Conservation (phyloP, 73 alveolate genomes). For the Paraurostyla sp. region DNA sequence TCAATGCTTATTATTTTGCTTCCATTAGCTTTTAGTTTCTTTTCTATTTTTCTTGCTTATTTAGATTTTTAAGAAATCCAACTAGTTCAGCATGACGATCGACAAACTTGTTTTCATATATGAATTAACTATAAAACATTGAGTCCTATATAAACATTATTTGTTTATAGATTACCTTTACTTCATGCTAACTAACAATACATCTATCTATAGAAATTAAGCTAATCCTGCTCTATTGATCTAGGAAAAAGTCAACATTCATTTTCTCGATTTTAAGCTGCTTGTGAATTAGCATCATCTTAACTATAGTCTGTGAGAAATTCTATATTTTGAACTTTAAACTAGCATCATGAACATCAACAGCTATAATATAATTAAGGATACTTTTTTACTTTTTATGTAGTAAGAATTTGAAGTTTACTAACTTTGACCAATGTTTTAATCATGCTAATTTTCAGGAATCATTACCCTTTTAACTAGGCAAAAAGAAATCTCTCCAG, state of each 20-base stretch:
- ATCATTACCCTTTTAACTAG: background rate
- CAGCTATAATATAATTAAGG: background rate
- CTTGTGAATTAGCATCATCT: background rate
- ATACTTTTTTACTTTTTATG: constrained; percentile 1
- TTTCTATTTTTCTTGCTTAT: constrained; percentile 12
- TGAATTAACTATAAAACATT: background rate
- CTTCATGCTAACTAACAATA: background rate
- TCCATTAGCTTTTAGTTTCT: constrained; percentile 4
- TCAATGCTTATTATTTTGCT: background rate
- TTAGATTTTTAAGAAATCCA: background rate
- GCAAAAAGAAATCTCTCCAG: constrained; percentile 4
- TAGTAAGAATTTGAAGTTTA: background rate
- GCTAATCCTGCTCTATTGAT: background rate
- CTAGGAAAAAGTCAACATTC: constrained; percentile 33
- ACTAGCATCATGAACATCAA: constrained; percentile 1
- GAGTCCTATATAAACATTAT: no score
- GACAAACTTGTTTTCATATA: constrained; percentile 3
- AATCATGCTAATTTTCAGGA: background rate
- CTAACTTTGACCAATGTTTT: background rate
- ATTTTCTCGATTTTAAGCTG: constrained; percentile 12
- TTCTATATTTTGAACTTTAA: background rate
- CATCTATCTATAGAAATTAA: constrained; percentile 49
- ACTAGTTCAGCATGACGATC: background rate
- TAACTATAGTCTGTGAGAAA: background rate
- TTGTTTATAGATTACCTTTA: no score